These are phyloP conservation scores for Phytophthora citricola DNA, from an alignment of 352 stramenopile genomes.

Conservation along the genomic window DNA sequence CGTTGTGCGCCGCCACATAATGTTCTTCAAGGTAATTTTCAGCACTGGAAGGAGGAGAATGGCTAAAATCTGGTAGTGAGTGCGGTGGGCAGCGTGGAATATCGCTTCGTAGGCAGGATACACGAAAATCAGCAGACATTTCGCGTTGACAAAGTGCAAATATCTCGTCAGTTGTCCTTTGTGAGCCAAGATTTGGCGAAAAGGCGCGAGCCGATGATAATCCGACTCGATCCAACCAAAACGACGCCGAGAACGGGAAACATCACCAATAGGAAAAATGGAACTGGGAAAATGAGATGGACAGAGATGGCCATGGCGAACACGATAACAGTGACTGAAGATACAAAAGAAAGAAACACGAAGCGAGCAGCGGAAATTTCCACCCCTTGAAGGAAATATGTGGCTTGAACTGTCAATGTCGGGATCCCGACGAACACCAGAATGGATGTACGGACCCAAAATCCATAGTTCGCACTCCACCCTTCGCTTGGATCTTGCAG, in stretches of 20 bases:
- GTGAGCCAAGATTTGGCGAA: slow-evolving; percentile 1
- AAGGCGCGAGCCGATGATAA: neutral
- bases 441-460: slow-evolving; percentile 3
- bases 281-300: slow-evolving; percentile 1
- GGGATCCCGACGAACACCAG: slow-evolving; percentile 4
- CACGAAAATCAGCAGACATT: slow-evolving; percentile 7
- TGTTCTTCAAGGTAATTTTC: slow-evolving; percentile 6
- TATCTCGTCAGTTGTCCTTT: slow-evolving; percentile 1
- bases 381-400: slow-evolving; percentile 5
- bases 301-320: slow-evolving; percentile 1
- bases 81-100: neutral
- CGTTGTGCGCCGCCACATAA: slow-evolving; percentile 1
- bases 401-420: neutral
- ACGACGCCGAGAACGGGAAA: slow-evolving; percentile 1
- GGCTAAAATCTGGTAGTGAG: slow-evolving; percentile 1
- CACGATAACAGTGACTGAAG: slow-evolving; percentile 1
- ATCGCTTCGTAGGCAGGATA: slow-evolving; percentile 3
- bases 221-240: neutral
- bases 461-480: slow-evolving; percentile 3
- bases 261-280: slow-evolving; percentile 7
- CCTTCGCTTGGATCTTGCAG: slow-evolving; percentile 1
- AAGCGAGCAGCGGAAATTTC: neutral
- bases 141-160: slow-evolving; percentile 6
- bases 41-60: slow-evolving; percentile 6
- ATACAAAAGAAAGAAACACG: neutral